A percentile compares a stretch with the other conserved stretches of the same genome.
phyloP scores from a whole-genome alignment of 225 moss, liverwort and hornwort genomes.

The Straminergon stramineum region DNA sequence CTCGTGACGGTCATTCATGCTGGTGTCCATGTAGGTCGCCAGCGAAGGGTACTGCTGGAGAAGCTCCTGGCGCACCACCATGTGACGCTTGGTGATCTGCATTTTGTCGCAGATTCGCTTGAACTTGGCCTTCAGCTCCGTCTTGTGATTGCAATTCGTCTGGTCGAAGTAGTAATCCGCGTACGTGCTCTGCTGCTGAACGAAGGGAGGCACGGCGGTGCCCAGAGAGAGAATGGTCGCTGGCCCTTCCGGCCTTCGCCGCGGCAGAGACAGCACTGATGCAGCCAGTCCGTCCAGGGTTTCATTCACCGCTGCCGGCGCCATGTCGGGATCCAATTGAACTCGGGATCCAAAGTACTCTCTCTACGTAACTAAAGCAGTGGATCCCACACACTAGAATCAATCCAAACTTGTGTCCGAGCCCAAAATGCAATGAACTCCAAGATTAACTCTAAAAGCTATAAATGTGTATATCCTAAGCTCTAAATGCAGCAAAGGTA shows the following conservation, averaged over 20 bases:
- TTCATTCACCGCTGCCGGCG: neutral
- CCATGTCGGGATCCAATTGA: neutral
- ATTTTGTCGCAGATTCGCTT: constrained; percentile 51
- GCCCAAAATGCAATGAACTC: neutral
- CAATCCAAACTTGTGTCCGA: neutral
- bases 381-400: neutral
- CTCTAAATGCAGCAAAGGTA: neutral
- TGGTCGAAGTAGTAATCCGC: constrained; percentile 39
- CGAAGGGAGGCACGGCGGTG: constrained; percentile 32
- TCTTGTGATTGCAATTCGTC: constrained; percentile 33
- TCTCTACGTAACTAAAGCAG: neutral
- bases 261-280: neutral
- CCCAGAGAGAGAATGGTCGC: constrained; percentile 29
- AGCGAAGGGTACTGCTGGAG: constrained; percentile 49
- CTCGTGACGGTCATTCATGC: constrained; percentile 52
- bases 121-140: constrained; percentile 46
- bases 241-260: constrained; percentile 18
- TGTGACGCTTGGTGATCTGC: constrained; percentile 57
- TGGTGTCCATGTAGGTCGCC: constrained; percentile 32
- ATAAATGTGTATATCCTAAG: neutral
- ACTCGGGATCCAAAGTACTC: neutral
- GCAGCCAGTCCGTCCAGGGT: neutral
- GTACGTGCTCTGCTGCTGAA: constrained; percentile 33
- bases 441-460: too few species aligned
- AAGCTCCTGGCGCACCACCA: constrained; percentile 48